Conservation (phyloP, 2,329 filamentous ascomycete species). For the Raffaelea albimanens region DNA sequence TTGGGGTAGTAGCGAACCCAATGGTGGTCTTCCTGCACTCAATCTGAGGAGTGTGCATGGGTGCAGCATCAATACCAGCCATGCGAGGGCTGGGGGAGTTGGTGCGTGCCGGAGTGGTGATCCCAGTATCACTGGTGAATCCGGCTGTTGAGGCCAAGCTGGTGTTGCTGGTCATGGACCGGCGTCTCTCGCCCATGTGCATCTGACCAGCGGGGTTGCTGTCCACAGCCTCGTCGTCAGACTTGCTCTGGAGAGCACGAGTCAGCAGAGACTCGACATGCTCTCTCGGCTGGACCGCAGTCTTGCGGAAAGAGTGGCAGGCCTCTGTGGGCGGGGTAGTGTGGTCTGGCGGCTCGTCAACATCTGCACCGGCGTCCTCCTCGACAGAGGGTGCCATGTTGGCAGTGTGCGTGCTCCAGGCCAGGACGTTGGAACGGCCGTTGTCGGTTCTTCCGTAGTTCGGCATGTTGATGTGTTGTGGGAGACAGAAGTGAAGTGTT, state of each 20-base stretch:
- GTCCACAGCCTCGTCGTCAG: slow-evolving; percentile 44
- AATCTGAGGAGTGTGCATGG: neutral
- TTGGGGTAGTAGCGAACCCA: slow-evolving; percentile 3
- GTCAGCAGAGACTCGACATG: slow-evolving; percentile 78
- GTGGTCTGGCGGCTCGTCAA: slow-evolving; percentile 79
- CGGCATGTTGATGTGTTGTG: slow-evolving; percentile 11
- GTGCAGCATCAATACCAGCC: slow-evolving; percentile 40
- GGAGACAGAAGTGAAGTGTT: neutral
- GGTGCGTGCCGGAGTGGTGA: slow-evolving; percentile 82
- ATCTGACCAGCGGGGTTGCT: slow-evolving; percentile 23
- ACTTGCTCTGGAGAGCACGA: slow-evolving; percentile 63
- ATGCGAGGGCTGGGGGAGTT: slow-evolving; percentile 84
- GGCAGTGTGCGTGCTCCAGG: slow-evolving; percentile 33
- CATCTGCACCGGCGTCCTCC: slow-evolving; percentile 62
- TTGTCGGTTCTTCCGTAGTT: slow-evolving; percentile 25
- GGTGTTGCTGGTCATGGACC: slow-evolving; percentile 69
- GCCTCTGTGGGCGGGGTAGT: slow-evolving; percentile 1
- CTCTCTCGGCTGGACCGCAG: slow-evolving; percentile 36
- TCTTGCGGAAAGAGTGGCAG: slow-evolving; percentile 35
- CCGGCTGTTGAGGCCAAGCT: slow-evolving; percentile 81
- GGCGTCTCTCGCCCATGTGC: slow-evolving; percentile 31
- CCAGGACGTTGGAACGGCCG: slow-evolving; percentile 32
- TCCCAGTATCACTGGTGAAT: slow-evolving; percentile 85
- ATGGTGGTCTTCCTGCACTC: slow-evolving; percentile 1
- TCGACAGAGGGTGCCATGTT: slow-evolving; percentile 33